Conservation (phyloP, 768 basidiomycete species). For the Amanita thiersii region DNA sequence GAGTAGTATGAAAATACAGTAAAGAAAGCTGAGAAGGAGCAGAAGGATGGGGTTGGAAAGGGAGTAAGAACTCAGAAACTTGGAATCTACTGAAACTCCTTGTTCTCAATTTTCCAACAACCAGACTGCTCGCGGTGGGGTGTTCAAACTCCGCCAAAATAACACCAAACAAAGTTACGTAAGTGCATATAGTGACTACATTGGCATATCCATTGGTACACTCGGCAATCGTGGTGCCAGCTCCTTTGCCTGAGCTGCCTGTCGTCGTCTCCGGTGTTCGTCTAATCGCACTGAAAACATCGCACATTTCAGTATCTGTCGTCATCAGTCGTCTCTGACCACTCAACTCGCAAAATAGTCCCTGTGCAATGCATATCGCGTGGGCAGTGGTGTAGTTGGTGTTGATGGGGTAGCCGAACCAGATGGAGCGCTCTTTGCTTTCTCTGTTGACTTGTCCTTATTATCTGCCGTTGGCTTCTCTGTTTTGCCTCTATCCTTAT, state of each 20-base stretch:
- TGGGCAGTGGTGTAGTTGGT: constrained; percentile 39
- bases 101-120: too few relatives aligned
- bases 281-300: constrained; percentile 47
- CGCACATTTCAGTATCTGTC: constrained; percentile 6
- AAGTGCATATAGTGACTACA: constrained; percentile 8
- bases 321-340: background rate
- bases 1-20: constrained; percentile 6
- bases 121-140: constrained; percentile 6
- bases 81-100: too few relatives aligned
- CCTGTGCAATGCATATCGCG: constrained; percentile 75
- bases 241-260: constrained; percentile 57
- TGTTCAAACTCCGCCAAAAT: constrained; percentile 19
- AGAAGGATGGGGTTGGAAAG: background rate
- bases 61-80: constrained; percentile 5
- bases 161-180: background rate
- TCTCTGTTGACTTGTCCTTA: constrained; percentile 19
- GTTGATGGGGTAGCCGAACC: constrained; percentile 18
- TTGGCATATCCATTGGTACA: constrained; percentile 33
- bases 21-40: background rate
- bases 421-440: constrained; percentile 18
- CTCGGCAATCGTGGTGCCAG: constrained; percentile 67
- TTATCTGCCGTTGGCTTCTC: constrained; percentile 23
- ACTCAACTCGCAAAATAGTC: constrained; percentile 59
- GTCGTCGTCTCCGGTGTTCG: constrained; percentile 66
- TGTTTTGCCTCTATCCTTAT: constrained; percentile 23